Conservation (phyloP, 345 rosid genomes). For the Bruguiera sexangula region DNA sequence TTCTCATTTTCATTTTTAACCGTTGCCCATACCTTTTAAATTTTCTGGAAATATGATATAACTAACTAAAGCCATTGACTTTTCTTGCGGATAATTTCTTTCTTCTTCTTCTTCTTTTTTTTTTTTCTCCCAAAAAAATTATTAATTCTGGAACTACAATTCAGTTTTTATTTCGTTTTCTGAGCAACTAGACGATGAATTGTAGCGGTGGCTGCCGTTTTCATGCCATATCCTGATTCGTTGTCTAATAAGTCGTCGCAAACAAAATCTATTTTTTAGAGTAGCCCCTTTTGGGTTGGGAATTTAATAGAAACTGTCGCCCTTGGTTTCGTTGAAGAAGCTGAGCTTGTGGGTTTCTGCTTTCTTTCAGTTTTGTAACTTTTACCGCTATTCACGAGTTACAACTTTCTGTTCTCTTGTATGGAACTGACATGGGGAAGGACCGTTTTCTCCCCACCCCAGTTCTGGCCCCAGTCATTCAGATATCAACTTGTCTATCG, state of each 20-base stretch:
- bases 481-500: not conserved
- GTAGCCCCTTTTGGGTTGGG: too few species aligned
- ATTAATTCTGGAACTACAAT: not conserved
- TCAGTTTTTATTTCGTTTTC: not conserved
- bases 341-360: not conserved
- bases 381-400: not conserved
- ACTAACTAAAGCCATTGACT: too few species aligned
- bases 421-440: not conserved
- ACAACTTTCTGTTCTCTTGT: not conserved
- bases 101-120: not conserved
- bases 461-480: not conserved
- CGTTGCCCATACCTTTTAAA: not conserved
- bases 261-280: not conserved
- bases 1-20: not conserved
- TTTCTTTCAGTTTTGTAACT: conserved; percentile 1
- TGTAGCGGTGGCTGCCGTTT: not conserved
- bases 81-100: too few species aligned
- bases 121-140: not conserved
- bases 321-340: too few species aligned
- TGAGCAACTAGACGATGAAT: not conserved
- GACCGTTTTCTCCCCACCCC: not conserved
- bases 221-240: not conserved
- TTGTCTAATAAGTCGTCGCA: too few species aligned
- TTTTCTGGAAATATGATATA: too few species aligned
- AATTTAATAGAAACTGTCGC: too few species aligned